Conservation (phyloP, 768 basidiomycete species). For the Pilatotrama ljubarskyi region DNA sequence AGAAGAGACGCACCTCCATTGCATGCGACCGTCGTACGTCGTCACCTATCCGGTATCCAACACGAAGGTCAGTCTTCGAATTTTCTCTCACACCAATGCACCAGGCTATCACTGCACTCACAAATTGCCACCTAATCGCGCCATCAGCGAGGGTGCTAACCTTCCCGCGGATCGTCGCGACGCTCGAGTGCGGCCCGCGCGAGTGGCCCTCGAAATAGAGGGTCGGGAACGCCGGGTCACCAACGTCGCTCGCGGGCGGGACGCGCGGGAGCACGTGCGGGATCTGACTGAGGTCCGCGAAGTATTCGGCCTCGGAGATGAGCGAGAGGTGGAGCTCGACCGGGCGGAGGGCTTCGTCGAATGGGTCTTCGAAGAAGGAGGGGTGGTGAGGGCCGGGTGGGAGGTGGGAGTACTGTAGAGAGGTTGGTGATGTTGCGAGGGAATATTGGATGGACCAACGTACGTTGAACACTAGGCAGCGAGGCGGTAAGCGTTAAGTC, state of each 20-base stretch:
- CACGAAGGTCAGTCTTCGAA: no score
- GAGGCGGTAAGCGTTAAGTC: background rate
- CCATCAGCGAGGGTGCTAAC: slow-evolving; percentile 37
- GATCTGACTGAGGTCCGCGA: slow-evolving; percentile 17
- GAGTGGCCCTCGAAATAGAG: slow-evolving; percentile 33
- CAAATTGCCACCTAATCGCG: slow-evolving; percentile 47
- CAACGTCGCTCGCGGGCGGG: slow-evolving; percentile 2
- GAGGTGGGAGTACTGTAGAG: slow-evolving; percentile 18
- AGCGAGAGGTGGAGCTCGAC: slow-evolving; percentile 57
- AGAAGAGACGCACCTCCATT: slow-evolving; percentile 53
- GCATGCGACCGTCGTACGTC: slow-evolving; percentile 50
- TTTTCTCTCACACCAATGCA: no score
- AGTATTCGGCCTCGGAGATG: slow-evolving; percentile 30
- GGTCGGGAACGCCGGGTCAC: slow-evolving; percentile 30
- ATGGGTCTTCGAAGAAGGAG: slow-evolving; percentile 52
- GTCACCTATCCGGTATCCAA: no score
- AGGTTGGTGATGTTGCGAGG: background rate
- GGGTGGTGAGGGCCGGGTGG: slow-evolving; percentile 22
- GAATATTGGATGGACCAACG: background rate
- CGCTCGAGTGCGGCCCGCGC: slow-evolving; percentile 30
- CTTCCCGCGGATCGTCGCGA: slow-evolving; percentile 34
- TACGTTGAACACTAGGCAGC: slow-evolving; percentile 29
- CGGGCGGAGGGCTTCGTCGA: slow-evolving; percentile 66
- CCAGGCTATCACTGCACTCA: no score
- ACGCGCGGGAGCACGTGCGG: slow-evolving; percentile 7